Percentiles rank a stretch among this genome's conserved stretches.
These are phyloP conservation scores for Spergularia azorica DNA, from an alignment of 179 eudicot species.

Conservation along the genomic window DNA sequence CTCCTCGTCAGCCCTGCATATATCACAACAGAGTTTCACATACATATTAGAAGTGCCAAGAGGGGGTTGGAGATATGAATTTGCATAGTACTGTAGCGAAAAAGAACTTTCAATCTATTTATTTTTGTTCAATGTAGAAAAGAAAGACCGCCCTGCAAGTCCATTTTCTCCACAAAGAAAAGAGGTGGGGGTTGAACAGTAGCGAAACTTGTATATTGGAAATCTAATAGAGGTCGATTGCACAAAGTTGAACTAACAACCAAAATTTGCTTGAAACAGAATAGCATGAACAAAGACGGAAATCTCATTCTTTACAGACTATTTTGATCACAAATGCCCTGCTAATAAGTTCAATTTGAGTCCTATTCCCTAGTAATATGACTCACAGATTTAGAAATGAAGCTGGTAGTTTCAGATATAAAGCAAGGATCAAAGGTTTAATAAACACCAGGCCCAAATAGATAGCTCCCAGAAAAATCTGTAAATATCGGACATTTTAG, in stretches of 20 bases:
- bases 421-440: neutral
- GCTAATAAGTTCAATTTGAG: neutral
- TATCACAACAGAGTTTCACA: conserved; percentile 1
- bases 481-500: too few relatives aligned
- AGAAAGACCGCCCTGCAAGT: neutral
- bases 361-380: neutral
- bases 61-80: neutral
- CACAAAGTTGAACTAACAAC: too few relatives aligned
- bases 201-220: neutral
- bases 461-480: too few relatives aligned
- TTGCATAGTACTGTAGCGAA: neutral
- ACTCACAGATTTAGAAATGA: neutral
- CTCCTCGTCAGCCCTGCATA: conserved; percentile 61
- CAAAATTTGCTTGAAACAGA: neutral
- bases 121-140: neutral
- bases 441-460: neutral
- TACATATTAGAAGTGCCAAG: neutral
- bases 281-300: neutral
- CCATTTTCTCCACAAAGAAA: neutral
- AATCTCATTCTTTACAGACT: neutral
- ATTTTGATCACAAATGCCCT: neutral
- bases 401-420: too few relatives aligned
- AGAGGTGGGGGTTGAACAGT: neutral
- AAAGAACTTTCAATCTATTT: neutral
- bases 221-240: too few relatives aligned